Evolutionary conservation across 2,329 filamentous ascomycete species (phyloP).

Genomic region (Aspergillus fumigatus): DNA sequence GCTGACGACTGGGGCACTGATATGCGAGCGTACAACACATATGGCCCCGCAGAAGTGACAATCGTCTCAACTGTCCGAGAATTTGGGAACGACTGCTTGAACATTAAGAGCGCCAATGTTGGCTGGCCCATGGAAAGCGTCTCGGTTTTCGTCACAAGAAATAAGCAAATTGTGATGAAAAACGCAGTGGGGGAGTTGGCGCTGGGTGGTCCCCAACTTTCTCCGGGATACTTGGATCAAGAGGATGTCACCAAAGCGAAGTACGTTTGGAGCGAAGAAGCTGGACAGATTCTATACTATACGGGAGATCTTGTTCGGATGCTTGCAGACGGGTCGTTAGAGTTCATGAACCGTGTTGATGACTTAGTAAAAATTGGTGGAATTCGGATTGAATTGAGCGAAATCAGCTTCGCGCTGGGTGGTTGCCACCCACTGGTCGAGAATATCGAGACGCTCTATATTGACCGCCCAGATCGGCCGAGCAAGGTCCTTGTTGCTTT

Average conservation of each 20-base stretch:
- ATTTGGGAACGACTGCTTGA: slow-evolving; percentile 22
- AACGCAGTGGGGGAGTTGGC: slow-evolving; percentile 27
- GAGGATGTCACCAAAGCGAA: slow-evolving; percentile 25
- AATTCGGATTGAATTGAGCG: slow-evolving; percentile 25
- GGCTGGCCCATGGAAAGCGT: slow-evolving; percentile 29
- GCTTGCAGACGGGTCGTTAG: slow-evolving; percentile 21
- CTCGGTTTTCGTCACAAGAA: slow-evolving; percentile 26
- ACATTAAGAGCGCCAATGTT: slow-evolving; percentile 27
- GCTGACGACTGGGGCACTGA: slow-evolving; percentile 36
- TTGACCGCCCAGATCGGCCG: slow-evolving; percentile 28
- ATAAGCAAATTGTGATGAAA: slow-evolving; percentile 21
- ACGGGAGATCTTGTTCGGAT: slow-evolving; percentile 30
- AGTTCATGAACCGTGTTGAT: slow-evolving; percentile 25
- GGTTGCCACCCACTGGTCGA: slow-evolving; percentile 27
- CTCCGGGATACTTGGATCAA: slow-evolving; percentile 27
- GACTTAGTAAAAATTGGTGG: slow-evolving; percentile 25
- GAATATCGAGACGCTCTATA: slow-evolving; percentile 29
- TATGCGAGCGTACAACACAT: slow-evolving; percentile 35
- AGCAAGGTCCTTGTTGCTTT: slow-evolving; percentile 34
- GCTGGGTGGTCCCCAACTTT: slow-evolving; percentile 27
- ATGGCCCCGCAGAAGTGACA: slow-evolving; percentile 37
- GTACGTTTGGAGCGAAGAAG: slow-evolving; percentile 28
- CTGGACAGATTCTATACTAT: slow-evolving; percentile 24
- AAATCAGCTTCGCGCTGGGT: slow-evolving; percentile 31
- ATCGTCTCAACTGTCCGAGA: slow-evolving; percentile 29